Conservation (phyloP, 345 rosid species). For the Populus alba region DNA sequence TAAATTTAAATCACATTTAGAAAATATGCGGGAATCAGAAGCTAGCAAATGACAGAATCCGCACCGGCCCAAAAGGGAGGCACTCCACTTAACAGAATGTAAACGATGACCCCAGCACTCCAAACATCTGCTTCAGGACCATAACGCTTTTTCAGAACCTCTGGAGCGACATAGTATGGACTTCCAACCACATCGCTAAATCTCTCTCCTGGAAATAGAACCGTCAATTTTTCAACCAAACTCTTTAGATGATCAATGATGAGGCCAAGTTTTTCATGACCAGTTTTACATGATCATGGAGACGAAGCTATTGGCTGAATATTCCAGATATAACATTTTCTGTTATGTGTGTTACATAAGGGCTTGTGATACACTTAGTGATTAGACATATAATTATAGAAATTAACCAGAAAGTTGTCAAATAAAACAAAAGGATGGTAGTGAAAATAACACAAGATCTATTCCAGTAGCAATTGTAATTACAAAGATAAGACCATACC, state of each 20-base stretch:
- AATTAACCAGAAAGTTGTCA: not conserved
- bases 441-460: not conserved
- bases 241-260: too few species aligned
- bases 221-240: not conserved
- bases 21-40: not conserved
- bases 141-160: conserved; percentile 27
- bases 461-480: not conserved
- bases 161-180: conserved; percentile 36
- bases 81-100: conserved; percentile 32
- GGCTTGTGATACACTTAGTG: not conserved
- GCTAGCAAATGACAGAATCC: not conserved
- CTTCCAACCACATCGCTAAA: conserved; percentile 33
- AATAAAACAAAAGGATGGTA: not conserved
- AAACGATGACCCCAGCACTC: conserved; percentile 36
- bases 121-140: conserved; percentile 32
- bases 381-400: not conserved
- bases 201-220: conserved; percentile 20
- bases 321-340: not conserved
- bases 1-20: not conserved
- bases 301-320: not conserved
- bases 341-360: not conserved
- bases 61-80: conserved; percentile 40
- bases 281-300: too few species aligned
- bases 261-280: too few species aligned
- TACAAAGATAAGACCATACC: conserved; percentile 2